phyloP scores from a whole-genome alignment of 139 green algal species.

The Medakamo hakoo region DNA sequence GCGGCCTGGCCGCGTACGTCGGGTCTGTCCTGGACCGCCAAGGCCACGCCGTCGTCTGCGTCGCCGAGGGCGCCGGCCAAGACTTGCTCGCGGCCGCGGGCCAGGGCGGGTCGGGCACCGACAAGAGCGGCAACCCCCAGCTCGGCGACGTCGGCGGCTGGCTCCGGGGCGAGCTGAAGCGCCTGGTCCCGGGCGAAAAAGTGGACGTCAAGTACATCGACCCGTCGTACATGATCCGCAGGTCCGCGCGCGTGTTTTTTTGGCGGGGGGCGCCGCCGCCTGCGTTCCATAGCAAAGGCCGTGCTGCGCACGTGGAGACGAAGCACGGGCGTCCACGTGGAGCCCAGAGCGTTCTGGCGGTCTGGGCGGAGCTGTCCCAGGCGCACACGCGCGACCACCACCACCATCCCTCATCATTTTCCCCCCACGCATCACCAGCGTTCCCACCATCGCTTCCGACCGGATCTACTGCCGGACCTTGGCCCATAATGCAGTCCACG shows the following conservation, averaged over 20 bases:
- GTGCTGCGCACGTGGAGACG: too few species aligned
- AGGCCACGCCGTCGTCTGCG: constrained; percentile 54
- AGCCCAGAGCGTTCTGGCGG: too few species aligned
- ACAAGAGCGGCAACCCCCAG: constrained; percentile 48
- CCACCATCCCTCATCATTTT: too few species aligned
- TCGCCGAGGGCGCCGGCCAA: constrained; percentile 69
- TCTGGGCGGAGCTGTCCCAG: too few species aligned
- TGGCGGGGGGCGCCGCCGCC: too few species aligned
- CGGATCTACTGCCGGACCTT: constrained; percentile 85
- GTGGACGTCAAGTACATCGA: constrained; percentile 58
- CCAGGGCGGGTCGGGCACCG: constrained; percentile 16
- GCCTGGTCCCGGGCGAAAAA: constrained; percentile 30
- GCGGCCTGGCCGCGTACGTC: constrained; percentile 65
- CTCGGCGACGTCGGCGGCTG: constrained; percentile 49
- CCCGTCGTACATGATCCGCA: constrained; percentile 68
- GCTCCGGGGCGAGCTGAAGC: constrained; percentile 42
- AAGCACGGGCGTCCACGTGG: too few species aligned
- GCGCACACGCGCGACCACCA: too few species aligned
- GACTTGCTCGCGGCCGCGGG: constrained; percentile 22
- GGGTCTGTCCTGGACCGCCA: constrained; percentile 57
- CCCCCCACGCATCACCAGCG: constrained; percentile 45
- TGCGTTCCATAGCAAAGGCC: too few species aligned
- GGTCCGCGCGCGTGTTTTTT: too few species aligned
- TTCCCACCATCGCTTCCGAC: constrained; percentile 70
- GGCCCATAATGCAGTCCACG: constrained; percentile 86